Conservation (phyloP, 2,329 filamentous ascomycete species). For the Cladorrhinum sp. region DNA sequence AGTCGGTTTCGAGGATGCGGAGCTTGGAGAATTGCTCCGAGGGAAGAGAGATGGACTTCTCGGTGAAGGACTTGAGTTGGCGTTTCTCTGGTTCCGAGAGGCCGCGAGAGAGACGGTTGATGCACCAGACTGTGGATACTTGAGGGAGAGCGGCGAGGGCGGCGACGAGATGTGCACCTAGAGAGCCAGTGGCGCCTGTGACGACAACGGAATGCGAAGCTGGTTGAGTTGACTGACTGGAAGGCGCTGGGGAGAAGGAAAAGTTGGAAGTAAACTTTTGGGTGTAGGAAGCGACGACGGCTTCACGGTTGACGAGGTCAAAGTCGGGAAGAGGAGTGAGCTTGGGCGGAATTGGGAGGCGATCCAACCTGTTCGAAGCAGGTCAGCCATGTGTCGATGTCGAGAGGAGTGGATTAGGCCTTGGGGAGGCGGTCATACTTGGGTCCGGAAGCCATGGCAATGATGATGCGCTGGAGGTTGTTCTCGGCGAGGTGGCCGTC, state of each 20-base stretch:
- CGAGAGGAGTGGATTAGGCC: too few relatives aligned
- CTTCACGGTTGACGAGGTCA: too few relatives aligned
- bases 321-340: too few relatives aligned
- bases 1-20: neutral
- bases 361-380: too few relatives aligned
- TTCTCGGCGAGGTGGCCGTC: slow-evolving; percentile 23
- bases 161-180: neutral
- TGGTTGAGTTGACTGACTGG: too few relatives aligned
- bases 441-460: too few relatives aligned
- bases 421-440: too few relatives aligned
- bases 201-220: neutral
- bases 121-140: neutral
- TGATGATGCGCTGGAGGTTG: slow-evolving; percentile 28
- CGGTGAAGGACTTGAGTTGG: neutral
- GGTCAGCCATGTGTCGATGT: too few relatives aligned
- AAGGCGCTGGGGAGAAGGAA: too few relatives aligned
- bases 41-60: neutral
- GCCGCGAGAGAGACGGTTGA: neutral
- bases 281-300: too few relatives aligned
- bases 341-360: too few relatives aligned
- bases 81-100: neutral
- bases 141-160: neutral
- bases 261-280: too few relatives aligned
- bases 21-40: neutral
- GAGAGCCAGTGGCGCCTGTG: neutral